Base-by-base conservation (phyloP, 257 asterid genomes). In the Euphrasia confusa region DNA sequence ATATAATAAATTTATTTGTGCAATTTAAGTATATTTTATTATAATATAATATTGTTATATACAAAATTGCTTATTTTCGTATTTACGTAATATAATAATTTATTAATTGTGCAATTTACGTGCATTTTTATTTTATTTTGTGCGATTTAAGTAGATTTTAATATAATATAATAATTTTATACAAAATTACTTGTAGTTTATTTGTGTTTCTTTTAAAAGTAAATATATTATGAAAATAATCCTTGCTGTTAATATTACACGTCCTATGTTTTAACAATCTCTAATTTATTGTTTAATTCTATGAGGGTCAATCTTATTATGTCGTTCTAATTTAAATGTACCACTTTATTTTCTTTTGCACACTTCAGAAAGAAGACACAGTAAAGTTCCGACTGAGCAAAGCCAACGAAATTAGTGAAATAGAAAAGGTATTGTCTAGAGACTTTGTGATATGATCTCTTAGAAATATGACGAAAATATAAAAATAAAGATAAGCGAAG, bases 301-400 rank as follows among this genome's bases (percentile, higher is more conserved):
- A 50, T n/a, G 52, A 45, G 10, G 11, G 27, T 48, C 35, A 35
- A 56, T 58, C 21, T 61, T 47, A 45, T 28, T 27, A 39, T 53
- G 24, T 15, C 45, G 63, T 50, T 53, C 5, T 60, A 66, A 32
- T 53, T 61, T 27, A 44, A 65, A 37, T 68, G 55, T 64, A 65
- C 60, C 68, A 27, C 64, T 66, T 66, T 40, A 57, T 66, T 71
- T 47, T 72, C 62, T 68, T 76, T 72, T 67, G 76, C 81, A 92
- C 96, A 81, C 55, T 69, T 63, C 96, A 92, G 77, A 92, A 87
- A 77, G 97, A 89, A 78, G 99, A 92, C 74, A 94, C 97, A 49
- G 66, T 89, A 44, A 80, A 79, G 73, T 92, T 89, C 64, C 90
- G 97, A 52, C 83, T 81, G 68, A 63, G 84, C 67, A 92, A 89